phyloP scores from a whole-genome alignment of 2,329 filamentous ascomycete species.

The Colletotrichum sp. region DNA sequence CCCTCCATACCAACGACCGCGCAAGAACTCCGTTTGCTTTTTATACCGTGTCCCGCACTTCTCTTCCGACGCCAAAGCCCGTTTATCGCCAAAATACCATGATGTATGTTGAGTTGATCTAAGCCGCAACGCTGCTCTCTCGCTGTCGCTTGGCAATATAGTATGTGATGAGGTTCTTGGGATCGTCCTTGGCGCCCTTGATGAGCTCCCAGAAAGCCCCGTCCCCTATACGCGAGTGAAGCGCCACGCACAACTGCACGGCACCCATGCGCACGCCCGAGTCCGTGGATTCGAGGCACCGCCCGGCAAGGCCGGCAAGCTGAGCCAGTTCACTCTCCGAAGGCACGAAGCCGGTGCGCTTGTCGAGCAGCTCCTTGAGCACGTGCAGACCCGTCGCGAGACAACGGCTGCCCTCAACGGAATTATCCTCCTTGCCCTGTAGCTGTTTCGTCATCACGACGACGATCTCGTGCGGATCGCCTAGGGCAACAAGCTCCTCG shows the following conservation, averaged over 20 bases:
- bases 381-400: constrained; percentile 70
- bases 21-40: constrained; percentile 10
- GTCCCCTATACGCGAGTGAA: constrained; percentile 69
- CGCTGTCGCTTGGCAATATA: constrained; percentile 77
- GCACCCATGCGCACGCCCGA: constrained; percentile 75
- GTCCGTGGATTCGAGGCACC: constrained; percentile 65
- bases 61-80: neutral
- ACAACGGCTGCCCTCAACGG: constrained; percentile 52
- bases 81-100: neutral
- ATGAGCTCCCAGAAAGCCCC: constrained; percentile 71
- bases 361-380: constrained; percentile 63
- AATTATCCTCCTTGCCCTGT: constrained; percentile 46
- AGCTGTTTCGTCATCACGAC: constrained; percentile 58
- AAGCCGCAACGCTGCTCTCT: constrained; percentile 40
- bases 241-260: constrained; percentile 78
- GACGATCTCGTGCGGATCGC: constrained; percentile 66
- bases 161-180: constrained; percentile 80
- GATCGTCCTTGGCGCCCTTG: constrained; percentile 70
- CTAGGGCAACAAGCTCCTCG: constrained; percentile 72
- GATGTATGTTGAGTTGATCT: neutral
- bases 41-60: neutral
- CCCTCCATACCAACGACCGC: neutral
- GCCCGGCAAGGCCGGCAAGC: constrained; percentile 56
- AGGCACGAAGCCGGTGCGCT: constrained; percentile 52
- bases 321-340: constrained; percentile 55